Percentiles rank a stretch among this genome's conserved stretches.
These are phyloP conservation scores for Phytophthora aleatoria DNA, from an alignment of 352 stramenopile genomes.

Conservation along the genomic window DNA sequence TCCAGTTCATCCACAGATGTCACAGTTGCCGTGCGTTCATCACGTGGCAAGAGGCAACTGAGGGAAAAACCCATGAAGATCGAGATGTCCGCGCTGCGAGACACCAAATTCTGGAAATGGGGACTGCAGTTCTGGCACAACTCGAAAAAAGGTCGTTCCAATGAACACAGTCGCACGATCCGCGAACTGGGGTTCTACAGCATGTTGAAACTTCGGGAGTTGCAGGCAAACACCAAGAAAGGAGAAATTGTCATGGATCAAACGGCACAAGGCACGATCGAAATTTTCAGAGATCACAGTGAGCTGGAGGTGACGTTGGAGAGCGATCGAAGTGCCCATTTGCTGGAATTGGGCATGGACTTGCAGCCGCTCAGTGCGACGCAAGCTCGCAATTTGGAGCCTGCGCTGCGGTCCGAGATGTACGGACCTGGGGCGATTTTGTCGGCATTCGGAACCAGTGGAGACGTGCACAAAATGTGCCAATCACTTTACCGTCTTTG, in stretches of 20 bases:
- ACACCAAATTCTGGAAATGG: constrained; percentile 90
- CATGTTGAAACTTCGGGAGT: constrained; percentile 82
- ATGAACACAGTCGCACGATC: constrained; percentile 82
- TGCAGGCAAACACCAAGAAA: constrained; percentile 80
- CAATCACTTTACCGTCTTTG: constrained; percentile 80
- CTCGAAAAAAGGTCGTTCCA: constrained; percentile 72
- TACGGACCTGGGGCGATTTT: constrained; percentile 72
- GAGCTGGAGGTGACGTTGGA: constrained; percentile 76
- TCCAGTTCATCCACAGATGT: constrained; percentile 33
- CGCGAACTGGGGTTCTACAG: constrained; percentile 87
- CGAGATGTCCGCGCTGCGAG: constrained; percentile 78
- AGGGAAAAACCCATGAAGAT: constrained; percentile 83
- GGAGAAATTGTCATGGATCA: constrained; percentile 87
- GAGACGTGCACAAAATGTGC: constrained; percentile 90
- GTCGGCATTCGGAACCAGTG: constrained; percentile 83
- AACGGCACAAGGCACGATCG: constrained; percentile 83
- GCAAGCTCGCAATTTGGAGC: constrained; percentile 72
- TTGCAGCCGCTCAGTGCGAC: constrained; percentile 62
- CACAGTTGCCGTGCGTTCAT: constrained; percentile 25
- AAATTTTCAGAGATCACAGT: constrained; percentile 64
- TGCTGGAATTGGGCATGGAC: constrained; percentile 80
- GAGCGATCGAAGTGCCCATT: constrained; percentile 70
- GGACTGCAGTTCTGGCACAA: constrained; percentile 86
- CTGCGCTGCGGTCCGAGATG: constrained; percentile 58
- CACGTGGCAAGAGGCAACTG: constrained; percentile 40